Percentiles rank a stretch among this genome's conserved stretches.
Conservation (phyloP, 2,329 filamentous ascomycete species). For the Epichloe sibirici region DNA sequence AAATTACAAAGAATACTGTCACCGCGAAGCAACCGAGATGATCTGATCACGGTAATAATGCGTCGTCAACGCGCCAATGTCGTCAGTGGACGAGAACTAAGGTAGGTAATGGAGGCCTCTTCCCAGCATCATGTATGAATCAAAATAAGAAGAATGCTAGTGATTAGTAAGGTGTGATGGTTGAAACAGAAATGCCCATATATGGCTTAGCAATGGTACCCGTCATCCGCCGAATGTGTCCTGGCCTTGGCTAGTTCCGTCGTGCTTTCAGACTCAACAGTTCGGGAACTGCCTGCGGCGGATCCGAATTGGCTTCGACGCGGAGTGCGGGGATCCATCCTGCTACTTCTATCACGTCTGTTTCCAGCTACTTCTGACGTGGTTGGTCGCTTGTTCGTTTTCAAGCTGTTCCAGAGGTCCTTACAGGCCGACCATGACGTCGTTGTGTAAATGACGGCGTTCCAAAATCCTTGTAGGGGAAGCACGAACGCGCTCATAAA, state of each 20-base stretch:
- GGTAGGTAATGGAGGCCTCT: no score
- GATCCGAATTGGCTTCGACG: conserved; percentile 19
- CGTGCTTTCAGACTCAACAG: conserved; percentile 38
- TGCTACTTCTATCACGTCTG: conserved; percentile 4
- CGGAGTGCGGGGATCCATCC: neutral
- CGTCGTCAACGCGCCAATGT: no score
- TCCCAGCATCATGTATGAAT: no score
- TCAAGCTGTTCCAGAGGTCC: conserved; percentile 29
- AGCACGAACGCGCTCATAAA: conserved; percentile 63
- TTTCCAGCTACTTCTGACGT: conserved; percentile 23
- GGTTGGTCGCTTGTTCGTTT: conserved; percentile 14
- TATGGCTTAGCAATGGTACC: neutral
- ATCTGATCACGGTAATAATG: no score
- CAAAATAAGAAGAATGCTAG: no score
- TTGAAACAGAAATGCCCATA: neutral
- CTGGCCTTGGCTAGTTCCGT: conserved; percentile 33
- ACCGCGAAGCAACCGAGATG: no score
- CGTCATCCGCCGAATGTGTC: conserved; percentile 23
- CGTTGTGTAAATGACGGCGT: conserved; percentile 61
- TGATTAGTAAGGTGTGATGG: no score
- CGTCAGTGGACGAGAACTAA: no score
- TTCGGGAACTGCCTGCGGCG: conserved; percentile 18
- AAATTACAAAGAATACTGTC: no score
- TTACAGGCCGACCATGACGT: conserved; percentile 56
- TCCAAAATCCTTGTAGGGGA: conserved; percentile 77